These are phyloP conservation scores for Aspergillus sp. DNA, from an alignment of 2,329 filamentous ascomycete species.

Conservation along the genomic window DNA sequence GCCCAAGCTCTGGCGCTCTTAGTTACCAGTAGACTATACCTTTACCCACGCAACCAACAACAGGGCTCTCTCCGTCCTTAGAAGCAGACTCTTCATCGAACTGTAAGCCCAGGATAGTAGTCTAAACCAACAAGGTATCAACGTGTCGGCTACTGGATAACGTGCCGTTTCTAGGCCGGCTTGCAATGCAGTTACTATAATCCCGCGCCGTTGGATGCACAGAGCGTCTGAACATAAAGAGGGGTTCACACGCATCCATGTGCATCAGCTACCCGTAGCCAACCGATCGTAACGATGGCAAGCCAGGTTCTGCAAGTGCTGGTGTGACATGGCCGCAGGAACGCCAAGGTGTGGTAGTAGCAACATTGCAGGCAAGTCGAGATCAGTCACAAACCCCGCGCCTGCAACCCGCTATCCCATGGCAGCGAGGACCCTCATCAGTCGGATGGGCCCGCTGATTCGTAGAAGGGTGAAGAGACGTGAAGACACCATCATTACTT, in stretches of 20 bases:
- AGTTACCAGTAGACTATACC: neutral
- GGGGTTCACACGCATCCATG: neutral
- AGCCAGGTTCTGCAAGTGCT: constrained; percentile 3
- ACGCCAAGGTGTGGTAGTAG: neutral
- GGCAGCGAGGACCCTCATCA: neutral
- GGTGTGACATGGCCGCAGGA: constrained; percentile 1
- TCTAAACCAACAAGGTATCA: too few species aligned
- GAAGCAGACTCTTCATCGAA: too few species aligned
- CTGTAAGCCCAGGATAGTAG: too few species aligned
- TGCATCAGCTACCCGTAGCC: neutral
- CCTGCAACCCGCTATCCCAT: neutral
- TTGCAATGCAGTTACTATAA: neutral
- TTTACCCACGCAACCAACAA: neutral
- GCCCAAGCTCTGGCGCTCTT: neutral
- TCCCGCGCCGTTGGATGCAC: neutral
- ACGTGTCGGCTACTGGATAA: too few species aligned
- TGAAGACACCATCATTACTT: constrained; percentile 2
- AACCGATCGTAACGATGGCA: neutral
- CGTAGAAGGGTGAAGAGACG: neutral
- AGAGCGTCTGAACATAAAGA: neutral
- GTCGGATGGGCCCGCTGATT: constrained; percentile 2
- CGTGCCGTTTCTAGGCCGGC: too few species aligned
- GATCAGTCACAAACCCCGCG: constrained; percentile 5
- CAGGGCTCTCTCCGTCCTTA: neutral
- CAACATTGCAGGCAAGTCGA: neutral